Percentiles rank a stretch among this genome's conserved stretches.
Evolutionary conservation across 2,329 filamentous ascomycete species (phyloP).

Genomic region (Bipolaris sorokiniana): DNA sequence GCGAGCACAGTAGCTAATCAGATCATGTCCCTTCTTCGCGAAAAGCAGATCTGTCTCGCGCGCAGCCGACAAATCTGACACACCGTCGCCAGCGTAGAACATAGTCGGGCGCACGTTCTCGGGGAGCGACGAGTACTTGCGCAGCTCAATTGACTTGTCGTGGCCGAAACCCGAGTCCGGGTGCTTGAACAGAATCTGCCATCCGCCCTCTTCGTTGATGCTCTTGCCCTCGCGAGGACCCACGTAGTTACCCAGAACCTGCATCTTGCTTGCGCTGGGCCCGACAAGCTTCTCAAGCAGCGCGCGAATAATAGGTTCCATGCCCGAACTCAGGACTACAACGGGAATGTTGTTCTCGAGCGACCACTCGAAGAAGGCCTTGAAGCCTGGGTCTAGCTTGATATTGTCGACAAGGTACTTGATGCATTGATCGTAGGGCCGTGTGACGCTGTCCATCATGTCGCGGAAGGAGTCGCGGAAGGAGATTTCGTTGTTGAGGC

Average conservation of each 20-base stretch:
- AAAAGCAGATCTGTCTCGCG: constrained; percentile 92
- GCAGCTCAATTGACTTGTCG: constrained; percentile 91
- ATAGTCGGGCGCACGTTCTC: constrained; percentile 74
- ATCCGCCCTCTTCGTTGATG: constrained; percentile 81
- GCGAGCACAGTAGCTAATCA: constrained; percentile 84
- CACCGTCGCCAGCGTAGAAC: constrained; percentile 79
- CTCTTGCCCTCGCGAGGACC: constrained; percentile 71
- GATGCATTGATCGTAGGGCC: constrained; percentile 83
- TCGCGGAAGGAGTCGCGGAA: constrained; percentile 86
- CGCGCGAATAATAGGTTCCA: constrained; percentile 88
- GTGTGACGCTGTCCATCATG: constrained; percentile 88
- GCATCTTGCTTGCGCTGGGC: constrained; percentile 76
- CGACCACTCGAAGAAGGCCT: constrained; percentile 85
- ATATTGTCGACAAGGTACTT: constrained; percentile 80
- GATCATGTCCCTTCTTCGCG: constrained; percentile 87
- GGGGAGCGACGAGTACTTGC: constrained; percentile 80
- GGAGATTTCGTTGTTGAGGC: constrained; percentile 71
- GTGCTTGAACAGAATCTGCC: constrained; percentile 88
- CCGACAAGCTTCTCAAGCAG: constrained; percentile 82
- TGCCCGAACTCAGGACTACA: constrained; percentile 89
- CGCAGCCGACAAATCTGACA: constrained; percentile 65
- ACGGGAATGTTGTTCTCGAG: constrained; percentile 84
- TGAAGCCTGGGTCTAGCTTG: constrained; percentile 86
- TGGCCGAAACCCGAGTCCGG: constrained; percentile 86
- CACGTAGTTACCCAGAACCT: constrained; percentile 90